Conservation (phyloP, 1,284 basidiomycete species). For the Ustilago bromivora region DNA sequence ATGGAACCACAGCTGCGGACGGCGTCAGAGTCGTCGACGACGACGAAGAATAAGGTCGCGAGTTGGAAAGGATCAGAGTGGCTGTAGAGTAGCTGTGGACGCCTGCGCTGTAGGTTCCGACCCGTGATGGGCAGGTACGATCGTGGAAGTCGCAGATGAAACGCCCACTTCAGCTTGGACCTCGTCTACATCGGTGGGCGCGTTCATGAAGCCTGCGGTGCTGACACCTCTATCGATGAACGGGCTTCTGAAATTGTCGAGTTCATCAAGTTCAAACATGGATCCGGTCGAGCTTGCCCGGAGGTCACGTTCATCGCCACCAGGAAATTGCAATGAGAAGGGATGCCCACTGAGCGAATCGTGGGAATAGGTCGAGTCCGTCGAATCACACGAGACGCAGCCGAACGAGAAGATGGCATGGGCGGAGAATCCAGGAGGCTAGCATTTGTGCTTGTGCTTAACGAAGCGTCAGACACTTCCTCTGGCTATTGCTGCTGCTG, state of each 20-base stretch:
- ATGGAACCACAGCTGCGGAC: neutral
- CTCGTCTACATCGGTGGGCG: neutral
- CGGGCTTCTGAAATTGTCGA: slow-evolving; percentile 10
- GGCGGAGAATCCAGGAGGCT: slow-evolving; percentile 13
- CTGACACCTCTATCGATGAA: neutral
- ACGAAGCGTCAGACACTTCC: neutral
- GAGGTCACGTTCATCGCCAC: slow-evolving; percentile 3
- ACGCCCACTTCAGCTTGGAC: neutral
- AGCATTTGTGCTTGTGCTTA: slow-evolving; percentile 6
- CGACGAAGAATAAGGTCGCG: slow-evolving; percentile 29
- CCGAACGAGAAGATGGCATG: slow-evolving; percentile 12
- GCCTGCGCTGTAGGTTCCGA: neutral
- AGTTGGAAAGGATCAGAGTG: slow-evolving; percentile 20
- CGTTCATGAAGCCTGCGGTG: slow-evolving; percentile 6
- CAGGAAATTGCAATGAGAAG: slow-evolving; percentile 34
- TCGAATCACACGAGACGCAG: slow-evolving; percentile 29
- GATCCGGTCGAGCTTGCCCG: slow-evolving; percentile 21
- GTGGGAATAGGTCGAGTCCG: slow-evolving; percentile 26
- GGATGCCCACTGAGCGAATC: slow-evolving; percentile 32
- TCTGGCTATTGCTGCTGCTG: neutral
- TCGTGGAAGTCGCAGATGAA: neutral
- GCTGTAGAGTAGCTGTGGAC: slow-evolving; percentile 21
- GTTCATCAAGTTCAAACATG: slow-evolving; percentile 17
- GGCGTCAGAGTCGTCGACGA: slow-evolving; percentile 23
- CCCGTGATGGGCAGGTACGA: neutral